These are phyloP conservation scores for Calonectria pseudoturangicola DNA, from an alignment of 2,329 filamentous ascomycete species.

Conservation along the genomic window DNA sequence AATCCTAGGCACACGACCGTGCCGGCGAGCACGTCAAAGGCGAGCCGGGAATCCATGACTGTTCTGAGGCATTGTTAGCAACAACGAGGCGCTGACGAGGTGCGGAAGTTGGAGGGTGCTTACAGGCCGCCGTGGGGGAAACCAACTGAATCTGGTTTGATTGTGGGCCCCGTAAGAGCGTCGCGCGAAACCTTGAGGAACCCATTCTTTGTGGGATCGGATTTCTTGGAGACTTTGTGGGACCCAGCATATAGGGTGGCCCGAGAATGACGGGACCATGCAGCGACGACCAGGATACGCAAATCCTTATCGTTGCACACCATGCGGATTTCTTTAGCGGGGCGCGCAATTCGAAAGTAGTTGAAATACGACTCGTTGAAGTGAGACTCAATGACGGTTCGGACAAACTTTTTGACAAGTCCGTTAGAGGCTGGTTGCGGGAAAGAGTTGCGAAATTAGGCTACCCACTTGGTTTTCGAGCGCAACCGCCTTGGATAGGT, in stretches of 20 bases:
- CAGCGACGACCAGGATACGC: slow-evolving; percentile 9
- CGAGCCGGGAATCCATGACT: not conserved
- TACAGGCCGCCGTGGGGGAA: not conserved
- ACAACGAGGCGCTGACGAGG: not conserved
- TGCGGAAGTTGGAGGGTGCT: not conserved
- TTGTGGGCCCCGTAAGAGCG: not conserved
- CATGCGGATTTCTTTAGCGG: not conserved
- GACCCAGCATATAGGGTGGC: slow-evolving; percentile 1
- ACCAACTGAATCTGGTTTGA: not conserved
- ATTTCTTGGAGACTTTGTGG: not conserved
- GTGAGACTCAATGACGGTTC: slow-evolving; percentile 3
- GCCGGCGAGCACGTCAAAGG: slow-evolving; percentile 13
- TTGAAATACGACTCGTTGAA: slow-evolving; percentile 20
- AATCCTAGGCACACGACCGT: slow-evolving; percentile 7
- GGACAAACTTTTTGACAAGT: not conserved
- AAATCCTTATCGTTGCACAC: not conserved
- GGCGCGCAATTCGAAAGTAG: slow-evolving; percentile 6
- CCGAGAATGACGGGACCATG: slow-evolving; percentile 13
- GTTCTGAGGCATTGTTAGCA: not conserved
- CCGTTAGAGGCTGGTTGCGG: not conserved
- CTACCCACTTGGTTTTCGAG: not conserved
- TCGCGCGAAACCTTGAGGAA: slow-evolving; percentile 13
- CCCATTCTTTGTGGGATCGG: slow-evolving; percentile 2
- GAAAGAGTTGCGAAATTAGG: not conserved
- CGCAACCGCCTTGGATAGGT: slow-evolving; percentile 3